Evolutionary conservation across 371 early-diverging fungal genomes (phyloP).

Genomic region (Actinomortierella wolfii): DNA sequence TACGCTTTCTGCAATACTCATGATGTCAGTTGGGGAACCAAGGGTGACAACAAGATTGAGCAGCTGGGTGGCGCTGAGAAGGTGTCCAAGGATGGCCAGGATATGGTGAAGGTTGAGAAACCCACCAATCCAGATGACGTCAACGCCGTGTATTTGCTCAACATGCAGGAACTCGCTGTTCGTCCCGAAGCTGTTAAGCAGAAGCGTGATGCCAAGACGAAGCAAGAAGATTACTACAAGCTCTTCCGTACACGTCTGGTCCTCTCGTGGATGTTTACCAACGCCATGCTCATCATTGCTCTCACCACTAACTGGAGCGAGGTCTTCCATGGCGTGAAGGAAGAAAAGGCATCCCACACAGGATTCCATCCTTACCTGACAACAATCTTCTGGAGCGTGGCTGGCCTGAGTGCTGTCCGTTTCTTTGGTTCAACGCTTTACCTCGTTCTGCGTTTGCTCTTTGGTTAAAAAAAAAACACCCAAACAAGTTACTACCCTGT

Average conservation of each 20-base stretch:
- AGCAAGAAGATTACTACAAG: conserved; percentile 87
- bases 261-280: conserved; percentile 85
- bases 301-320: conserved; percentile 41
- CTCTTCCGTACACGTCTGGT: conserved; percentile 83
- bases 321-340: not conserved
- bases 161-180: conserved; percentile 54
- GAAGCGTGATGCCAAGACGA: conserved; percentile 76
- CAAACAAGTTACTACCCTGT: not conserved
- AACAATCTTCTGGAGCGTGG: conserved; percentile 85
- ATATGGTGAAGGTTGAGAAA: conserved; percentile 43
- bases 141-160: conserved; percentile 69
- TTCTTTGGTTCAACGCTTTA: conserved; percentile 76
- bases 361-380: conserved; percentile 69
- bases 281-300: conserved; percentile 72
- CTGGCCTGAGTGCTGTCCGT: conserved; percentile 71
- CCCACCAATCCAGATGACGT: conserved; percentile 44
- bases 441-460: conserved; percentile 57
- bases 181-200: conserved; percentile 48
- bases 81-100: conserved; percentile 44
- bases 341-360: conserved; percentile 6
- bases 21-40: conserved; percentile 96
- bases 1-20: conserved; percentile 94
- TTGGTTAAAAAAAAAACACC: conserved; percentile 25
- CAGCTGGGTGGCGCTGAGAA: conserved; percentile 34
- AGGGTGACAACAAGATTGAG: conserved; percentile 67